These are phyloP conservation scores for Hygrophorus russula DNA, from an alignment of 768 basidiomycete genomes.

Conservation along the genomic window DNA sequence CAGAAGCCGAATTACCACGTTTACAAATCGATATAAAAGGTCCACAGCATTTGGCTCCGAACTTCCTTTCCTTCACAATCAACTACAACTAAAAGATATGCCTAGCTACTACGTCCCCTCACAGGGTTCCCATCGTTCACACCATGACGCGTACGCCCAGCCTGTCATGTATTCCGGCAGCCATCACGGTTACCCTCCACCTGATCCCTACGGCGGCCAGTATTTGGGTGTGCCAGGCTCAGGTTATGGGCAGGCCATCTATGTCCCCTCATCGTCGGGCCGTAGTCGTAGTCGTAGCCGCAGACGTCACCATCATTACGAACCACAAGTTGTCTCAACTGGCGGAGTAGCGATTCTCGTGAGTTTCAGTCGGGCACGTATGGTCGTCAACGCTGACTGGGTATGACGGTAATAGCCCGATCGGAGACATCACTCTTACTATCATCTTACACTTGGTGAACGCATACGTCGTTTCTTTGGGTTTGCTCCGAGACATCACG, in stretches of 20 bases:
- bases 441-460: slow-evolving; percentile 25
- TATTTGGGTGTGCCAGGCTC: too few species aligned
- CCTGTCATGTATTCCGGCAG: slow-evolving; percentile 23
- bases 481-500: slow-evolving; percentile 24
- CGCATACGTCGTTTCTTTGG: slow-evolving; percentile 46
- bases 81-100: neutral
- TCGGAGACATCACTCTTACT: slow-evolving; percentile 12
- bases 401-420: slow-evolving; percentile 12
- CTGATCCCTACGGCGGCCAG: neutral
- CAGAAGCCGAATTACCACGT: too few species aligned
- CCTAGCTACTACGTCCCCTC: slow-evolving; percentile 1
- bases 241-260: neutral
- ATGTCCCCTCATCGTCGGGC: neutral
- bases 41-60: too few species aligned
- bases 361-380: neutral
- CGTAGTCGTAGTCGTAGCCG: slow-evolving; percentile 7
- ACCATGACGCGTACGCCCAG: slow-evolving; percentile 12
- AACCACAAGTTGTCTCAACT: slow-evolving; percentile 1
- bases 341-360: neutral
- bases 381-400: slow-evolving; percentile 12
- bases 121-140: slow-evolving; percentile 19
- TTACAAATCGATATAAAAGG: too few species aligned
- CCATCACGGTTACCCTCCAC: slow-evolving; percentile 10
- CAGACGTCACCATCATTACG: slow-evolving; percentile 13
- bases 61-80: neutral